Base-by-base conservation (phyloP, 2,329 filamentous ascomycete species). In the Pseudocercospora pini-densiflorae region DNA sequence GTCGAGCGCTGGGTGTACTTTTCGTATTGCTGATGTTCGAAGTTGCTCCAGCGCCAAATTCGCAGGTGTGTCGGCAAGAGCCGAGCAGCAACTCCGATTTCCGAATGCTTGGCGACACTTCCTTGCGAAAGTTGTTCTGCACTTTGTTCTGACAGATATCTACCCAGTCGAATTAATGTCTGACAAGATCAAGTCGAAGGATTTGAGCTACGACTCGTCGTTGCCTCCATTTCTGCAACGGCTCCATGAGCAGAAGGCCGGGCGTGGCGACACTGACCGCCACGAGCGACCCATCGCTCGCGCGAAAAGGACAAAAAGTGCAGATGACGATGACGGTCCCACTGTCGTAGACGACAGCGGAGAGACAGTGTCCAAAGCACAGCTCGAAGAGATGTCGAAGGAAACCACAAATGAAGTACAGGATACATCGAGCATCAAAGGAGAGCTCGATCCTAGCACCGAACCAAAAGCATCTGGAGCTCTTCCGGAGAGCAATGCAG, bases 281-380 rank as follows among this genome's bases (percentile, higher is more conserved):
- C 82, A 82, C 74, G 83, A 82, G 68, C 77, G 77, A 4, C 78
- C 77, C 9, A 72, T 82, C 23, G 79, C 81, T 10, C 79, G 82
- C 59, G 82, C 82, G 55, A 82, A 79, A 72, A 86, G 73, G 73
- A 77, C 69, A 16, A 87, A 82, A 66, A 88, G 90, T 71, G 89
- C 89, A 47, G 88, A 93, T 67, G 90, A 90, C 12, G 92, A 94
- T 71, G 92, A 94, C 77, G 89, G 85, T 59, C 92, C 92, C 0
- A 84, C 92, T 0, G 87, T 95, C 3, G 87, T 94, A 71, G 91
- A 93, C 75, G 83, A 86, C 4, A 90, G 88, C 59, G 90, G 92
- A 62, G 85, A 89, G 31, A 85, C 90, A 55, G 78, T 80, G 71
- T 87, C 72, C 68, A 85, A 80, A 73, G 80, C 80, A n/a, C 82